A percentile compares a stretch with the other conserved stretches of the same genome.
These are phyloP conservation scores for Dothistroma pini DNA, from an alignment of 2,329 filamentous ascomycete genomes.

Conservation along the genomic window DNA sequence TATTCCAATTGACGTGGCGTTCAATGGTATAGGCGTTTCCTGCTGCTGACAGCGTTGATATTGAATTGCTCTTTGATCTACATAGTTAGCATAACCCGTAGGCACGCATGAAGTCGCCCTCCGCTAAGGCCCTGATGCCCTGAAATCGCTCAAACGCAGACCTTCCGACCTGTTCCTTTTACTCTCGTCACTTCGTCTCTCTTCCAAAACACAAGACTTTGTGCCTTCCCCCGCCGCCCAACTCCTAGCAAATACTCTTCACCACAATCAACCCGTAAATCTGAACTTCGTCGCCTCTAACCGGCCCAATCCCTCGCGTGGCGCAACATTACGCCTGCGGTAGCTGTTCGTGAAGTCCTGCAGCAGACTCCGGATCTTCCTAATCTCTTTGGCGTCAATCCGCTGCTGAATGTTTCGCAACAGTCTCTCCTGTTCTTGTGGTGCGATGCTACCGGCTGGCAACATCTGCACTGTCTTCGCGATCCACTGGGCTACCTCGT, in stretches of 20 bases:
- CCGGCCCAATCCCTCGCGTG: conserved; percentile 81
- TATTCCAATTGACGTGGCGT: too few relatives aligned
- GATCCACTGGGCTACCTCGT: conserved; percentile 77
- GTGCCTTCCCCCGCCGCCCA: neutral
- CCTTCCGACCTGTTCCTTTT: neutral
- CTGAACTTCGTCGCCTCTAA: conserved; percentile 84
- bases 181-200: neutral
- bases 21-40: neutral
- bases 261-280: conserved; percentile 53
- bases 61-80: neutral
- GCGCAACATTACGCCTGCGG: conserved; percentile 89
- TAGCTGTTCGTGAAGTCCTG: conserved; percentile 98
- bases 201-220: too few relatives aligned
- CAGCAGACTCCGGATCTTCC: conserved; percentile 77
- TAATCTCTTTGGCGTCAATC: conserved; percentile 63
- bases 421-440: conserved; percentile 75
- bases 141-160: neutral
- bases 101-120: conserved; percentile 1
- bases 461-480: conserved; percentile 78
- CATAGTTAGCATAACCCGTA: neutral
- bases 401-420: conserved; percentile 74
- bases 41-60: neutral
- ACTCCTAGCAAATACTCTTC: too few relatives aligned
- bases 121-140: conserved; percentile 14
- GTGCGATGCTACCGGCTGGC: conserved; percentile 74